phyloP scores from a whole-genome alignment of 495 filamentous ascomycete species.

The Friedmanniomyces endolithicus region DNA sequence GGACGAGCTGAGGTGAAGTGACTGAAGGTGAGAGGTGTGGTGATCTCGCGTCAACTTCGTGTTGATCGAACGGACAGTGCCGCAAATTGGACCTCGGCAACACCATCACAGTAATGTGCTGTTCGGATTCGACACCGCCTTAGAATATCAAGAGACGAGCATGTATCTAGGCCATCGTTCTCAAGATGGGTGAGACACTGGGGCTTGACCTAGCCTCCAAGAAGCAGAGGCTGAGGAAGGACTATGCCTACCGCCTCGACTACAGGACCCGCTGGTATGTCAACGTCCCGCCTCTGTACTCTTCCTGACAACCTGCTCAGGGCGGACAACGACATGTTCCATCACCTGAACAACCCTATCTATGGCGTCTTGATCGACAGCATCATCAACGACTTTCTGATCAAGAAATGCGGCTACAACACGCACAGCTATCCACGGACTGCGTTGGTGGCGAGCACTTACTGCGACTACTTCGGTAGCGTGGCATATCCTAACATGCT shows the following conservation, averaged over 20 bases:
- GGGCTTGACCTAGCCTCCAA: slow-evolving; percentile 14
- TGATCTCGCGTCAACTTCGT: too few relatives aligned
- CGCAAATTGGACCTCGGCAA: too few relatives aligned
- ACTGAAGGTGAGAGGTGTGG: too few relatives aligned
- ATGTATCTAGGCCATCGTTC: slow-evolving; percentile 5
- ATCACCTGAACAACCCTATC: slow-evolving; percentile 37
- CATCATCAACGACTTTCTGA: slow-evolving; percentile 81
- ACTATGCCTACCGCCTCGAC: slow-evolving; percentile 70
- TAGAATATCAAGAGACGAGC: too few relatives aligned
- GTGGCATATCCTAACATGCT: slow-evolving; percentile 73
- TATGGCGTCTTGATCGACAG: slow-evolving; percentile 49
- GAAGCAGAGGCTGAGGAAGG: slow-evolving; percentile 41
- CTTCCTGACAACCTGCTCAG: slow-evolving; percentile 30
- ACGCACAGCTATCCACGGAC: slow-evolving; percentile 59
- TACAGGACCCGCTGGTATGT: slow-evolving; percentile 79
- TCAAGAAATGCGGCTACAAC: slow-evolving; percentile 61
- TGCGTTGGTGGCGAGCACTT: slow-evolving; percentile 69
- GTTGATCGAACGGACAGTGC: too few relatives aligned
- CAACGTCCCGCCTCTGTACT: neutral
- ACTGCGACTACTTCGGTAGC: slow-evolving; percentile 72
- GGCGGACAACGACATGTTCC: slow-evolving; percentile 95
- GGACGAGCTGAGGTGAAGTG: too few relatives aligned
- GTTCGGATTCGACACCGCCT: too few relatives aligned
- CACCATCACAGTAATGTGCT: too few relatives aligned
- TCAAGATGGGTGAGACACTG: slow-evolving; percentile 22